Conservation (phyloP, 306 rosid species). For the Quercus alba region DNA sequence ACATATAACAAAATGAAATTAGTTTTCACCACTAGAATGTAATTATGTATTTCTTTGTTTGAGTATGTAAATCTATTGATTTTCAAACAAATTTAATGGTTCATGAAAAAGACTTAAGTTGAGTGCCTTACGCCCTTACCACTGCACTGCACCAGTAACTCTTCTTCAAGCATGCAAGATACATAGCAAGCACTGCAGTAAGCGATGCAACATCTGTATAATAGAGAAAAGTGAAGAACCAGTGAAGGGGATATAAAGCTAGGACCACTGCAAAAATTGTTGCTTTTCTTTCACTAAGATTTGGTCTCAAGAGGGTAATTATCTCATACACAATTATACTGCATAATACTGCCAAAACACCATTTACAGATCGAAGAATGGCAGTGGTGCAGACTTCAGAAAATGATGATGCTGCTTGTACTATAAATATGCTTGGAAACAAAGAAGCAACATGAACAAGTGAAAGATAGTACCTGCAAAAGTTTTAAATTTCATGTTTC, state of each 20-base stretch:
- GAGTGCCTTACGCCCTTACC: conserved; percentile 65
- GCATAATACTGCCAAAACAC: conserved; percentile 65
- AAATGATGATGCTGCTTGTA: conserved; percentile 46
- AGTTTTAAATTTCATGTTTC: conserved; percentile 30
- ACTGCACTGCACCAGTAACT: conserved; percentile 76
- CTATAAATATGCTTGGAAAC: conserved; percentile 70
- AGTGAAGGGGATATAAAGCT: conserved; percentile 78
- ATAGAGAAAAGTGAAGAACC: conserved; percentile 90
- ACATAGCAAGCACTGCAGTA: conserved; percentile 74
- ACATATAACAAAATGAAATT: conserved; percentile 22
- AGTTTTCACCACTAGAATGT: not conserved
- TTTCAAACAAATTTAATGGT: not conserved
- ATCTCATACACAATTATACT: conserved; percentile 65
- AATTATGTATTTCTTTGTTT: not conserved
- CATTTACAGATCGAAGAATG: conserved; percentile 69
- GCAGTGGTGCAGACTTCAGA: conserved; percentile 58
- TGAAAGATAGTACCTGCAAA: conserved; percentile 95
- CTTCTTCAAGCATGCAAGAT: conserved; percentile 79
- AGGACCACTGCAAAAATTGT: conserved; percentile 59
- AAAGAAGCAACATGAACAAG: conserved; percentile 82
- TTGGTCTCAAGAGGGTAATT: conserved; percentile 65
- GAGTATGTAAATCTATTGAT: not conserved
- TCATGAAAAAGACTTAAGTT: not conserved
- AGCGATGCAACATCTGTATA: conserved; percentile 89
- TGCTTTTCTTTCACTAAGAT: conserved; percentile 59